Base-by-base conservation (phyloP, 2,329 filamentous ascomycete species). In the Fusarium annulatum region DNA sequence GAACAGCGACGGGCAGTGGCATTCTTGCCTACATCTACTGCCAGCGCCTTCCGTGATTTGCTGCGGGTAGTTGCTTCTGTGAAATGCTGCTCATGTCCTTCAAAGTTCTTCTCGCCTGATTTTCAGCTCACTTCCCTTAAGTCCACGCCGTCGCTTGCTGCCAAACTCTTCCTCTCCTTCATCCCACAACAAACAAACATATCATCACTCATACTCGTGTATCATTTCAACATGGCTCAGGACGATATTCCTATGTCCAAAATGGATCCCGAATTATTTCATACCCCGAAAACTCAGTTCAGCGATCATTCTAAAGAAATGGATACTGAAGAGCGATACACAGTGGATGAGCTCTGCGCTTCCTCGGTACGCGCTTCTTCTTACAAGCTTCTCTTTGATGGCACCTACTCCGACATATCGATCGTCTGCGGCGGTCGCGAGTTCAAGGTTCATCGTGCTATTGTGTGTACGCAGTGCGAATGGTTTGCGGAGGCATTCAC, bases 391-490 rank as follows among this genome's bases (percentile, higher is more conserved):
- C 42, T 76, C 2, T 11, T 14, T 1, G 67, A 21, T 3, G 67
- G 69, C 9, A 77, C 78, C 30, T 81, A 76, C 57, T 77, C 81
- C 3, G 82, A 84, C 52, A 76, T 84, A 46, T 75, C 62, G 1
- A 78, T 84, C 28, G 58, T 41, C 11, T 84, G 82, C 61, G 66
- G 69, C 1, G 75, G 66, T 5, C 69, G 66, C 1, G 66, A 75
- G 7, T 83, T 83, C 69, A 77, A 77, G 14, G 78, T 78, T 1
- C 82, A 84, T 41, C 77, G 80, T 1, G 74, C 77, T 33, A 74
- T 84, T 21, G 71, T 84, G 9, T 84, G 82, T 63, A 51, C 79
- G 1, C 80, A 82, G 55, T 84, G 81, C 2, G 34, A 73, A 26
- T 84, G 84, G 57, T 77, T 77, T 26, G 77, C 78, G 15, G 69